Percentiles rank a stretch among this genome's conserved stretches.
These are phyloP conservation scores for Zasmidium angulare DNA, from an alignment of 2,329 filamentous ascomycete species.

Conservation along the genomic window DNA sequence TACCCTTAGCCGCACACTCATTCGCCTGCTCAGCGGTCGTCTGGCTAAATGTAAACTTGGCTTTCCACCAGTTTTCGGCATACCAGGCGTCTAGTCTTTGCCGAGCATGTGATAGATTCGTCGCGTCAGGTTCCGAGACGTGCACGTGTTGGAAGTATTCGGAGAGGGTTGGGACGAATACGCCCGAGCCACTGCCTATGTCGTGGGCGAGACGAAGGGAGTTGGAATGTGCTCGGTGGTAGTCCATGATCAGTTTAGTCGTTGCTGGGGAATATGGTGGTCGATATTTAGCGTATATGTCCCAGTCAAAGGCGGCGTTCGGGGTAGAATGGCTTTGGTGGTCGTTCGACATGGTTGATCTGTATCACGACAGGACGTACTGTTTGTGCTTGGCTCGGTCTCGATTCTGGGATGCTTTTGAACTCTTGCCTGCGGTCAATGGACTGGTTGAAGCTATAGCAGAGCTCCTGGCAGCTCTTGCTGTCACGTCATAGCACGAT, in stretches of 20 bases:
- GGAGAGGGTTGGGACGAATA: background rate
- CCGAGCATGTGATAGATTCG: background rate
- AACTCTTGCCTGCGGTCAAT: too few relatives aligned
- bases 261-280: slow-evolving; percentile 16
- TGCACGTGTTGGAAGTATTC: slow-evolving; percentile 3
- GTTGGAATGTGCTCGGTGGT: slow-evolving; percentile 21
- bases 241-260: slow-evolving; percentile 22
- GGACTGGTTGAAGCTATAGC: too few relatives aligned
- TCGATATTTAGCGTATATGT: background rate
- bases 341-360: background rate
- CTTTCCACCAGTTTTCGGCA: background rate
- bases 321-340: background rate
- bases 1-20: background rate
- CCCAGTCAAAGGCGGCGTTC: background rate
- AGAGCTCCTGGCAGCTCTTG: too few relatives aligned
- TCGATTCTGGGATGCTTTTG: too few relatives aligned
- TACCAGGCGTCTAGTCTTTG: background rate
- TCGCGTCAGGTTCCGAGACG: background rate
- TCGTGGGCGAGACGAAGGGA: slow-evolving; percentile 25
- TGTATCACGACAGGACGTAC: too few relatives aligned
- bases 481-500: too few relatives aligned
- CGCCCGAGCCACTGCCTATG: background rate
- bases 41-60: background rate
- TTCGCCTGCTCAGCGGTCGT: background rate
- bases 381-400: too few relatives aligned